phyloP scores from a whole-genome alignment of 306 rosid genomes.

The Albizia julibrissin region DNA sequence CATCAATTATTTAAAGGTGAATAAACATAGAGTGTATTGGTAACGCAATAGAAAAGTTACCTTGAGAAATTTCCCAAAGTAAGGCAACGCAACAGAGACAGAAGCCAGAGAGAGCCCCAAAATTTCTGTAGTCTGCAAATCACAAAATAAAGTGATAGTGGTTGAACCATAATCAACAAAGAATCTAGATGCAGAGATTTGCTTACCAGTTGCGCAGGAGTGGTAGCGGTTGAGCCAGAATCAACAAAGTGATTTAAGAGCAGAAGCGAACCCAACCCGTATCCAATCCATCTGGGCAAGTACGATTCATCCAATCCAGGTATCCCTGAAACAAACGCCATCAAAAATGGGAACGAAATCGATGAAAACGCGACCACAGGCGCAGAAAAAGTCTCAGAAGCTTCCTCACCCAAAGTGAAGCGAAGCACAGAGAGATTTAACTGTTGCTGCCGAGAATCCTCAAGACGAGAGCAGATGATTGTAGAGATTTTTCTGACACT shows the following conservation, averaged over 20 bases:
- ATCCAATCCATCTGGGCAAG: slow-evolving; percentile 97
- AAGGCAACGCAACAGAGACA: slow-evolving; percentile 70
- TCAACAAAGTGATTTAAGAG: slow-evolving; percentile 72
- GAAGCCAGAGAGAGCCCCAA: slow-evolving; percentile 85
- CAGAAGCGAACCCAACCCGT: slow-evolving; percentile 84
- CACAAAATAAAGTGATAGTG: too few relatives aligned
- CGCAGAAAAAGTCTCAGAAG: background rate
- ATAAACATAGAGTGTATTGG: background rate
- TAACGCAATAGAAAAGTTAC: slow-evolving; percentile 37
- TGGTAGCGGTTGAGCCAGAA: slow-evolving; percentile 52
- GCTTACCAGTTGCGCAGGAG: slow-evolving; percentile 69
- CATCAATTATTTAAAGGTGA: background rate
- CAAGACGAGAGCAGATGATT: slow-evolving; percentile 53
- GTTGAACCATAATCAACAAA: too few relatives aligned
- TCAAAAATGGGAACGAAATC: slow-evolving; percentile 2
- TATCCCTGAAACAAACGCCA: slow-evolving; percentile 58
- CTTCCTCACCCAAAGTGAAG: slow-evolving; percentile 71
- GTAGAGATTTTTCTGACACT: slow-evolving; percentile 25
- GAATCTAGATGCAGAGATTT: background rate
- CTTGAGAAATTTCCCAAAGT: slow-evolving; percentile 88
- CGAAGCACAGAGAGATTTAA: slow-evolving; percentile 91
- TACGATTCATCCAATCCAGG: slow-evolving; percentile 95
- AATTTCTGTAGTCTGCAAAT: slow-evolving; percentile 67
- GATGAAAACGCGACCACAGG: background rate
- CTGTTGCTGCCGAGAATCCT: slow-evolving; percentile 48